Percentiles rank a stretch among this genome's conserved stretches.
Evolutionary conservation across 2,329 filamentous ascomycete genomes (phyloP).

Genomic region (Aspergillus arachidicola): DNA sequence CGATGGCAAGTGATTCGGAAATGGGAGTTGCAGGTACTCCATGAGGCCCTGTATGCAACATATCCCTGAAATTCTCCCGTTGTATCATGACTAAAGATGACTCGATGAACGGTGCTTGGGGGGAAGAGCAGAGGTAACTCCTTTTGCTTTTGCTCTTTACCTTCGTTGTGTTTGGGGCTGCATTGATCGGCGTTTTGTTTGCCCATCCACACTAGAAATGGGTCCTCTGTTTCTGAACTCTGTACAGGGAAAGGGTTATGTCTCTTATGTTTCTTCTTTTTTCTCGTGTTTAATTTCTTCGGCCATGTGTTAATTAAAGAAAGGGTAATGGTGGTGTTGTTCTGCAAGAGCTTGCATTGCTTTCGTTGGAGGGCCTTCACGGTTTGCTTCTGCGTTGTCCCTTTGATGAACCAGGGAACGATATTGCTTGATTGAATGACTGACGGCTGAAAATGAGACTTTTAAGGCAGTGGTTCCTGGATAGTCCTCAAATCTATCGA

Average conservation of each 20-base stretch:
- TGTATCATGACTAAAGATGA: conserved; percentile 32
- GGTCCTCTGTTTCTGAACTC: conserved; percentile 6
- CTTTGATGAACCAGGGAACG: background rate
- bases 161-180: conserved; percentile 20
- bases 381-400: background rate
- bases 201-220: conserved; percentile 17
- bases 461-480: background rate
- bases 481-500: background rate
- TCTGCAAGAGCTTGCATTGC: background rate
- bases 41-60: conserved; percentile 19
- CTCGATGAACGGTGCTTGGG: conserved; percentile 21
- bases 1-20: conserved; percentile 45
- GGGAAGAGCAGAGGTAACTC: background rate
- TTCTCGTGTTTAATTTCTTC: background rate
- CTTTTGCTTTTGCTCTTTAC: conserved; percentile 4
- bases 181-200: conserved; percentile 29
- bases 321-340: conserved; percentile 1
- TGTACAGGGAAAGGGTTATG: background rate
- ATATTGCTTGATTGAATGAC: conserved; percentile 5
- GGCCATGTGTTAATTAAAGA: conserved; percentile 2
- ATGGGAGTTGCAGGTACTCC: conserved; percentile 41
- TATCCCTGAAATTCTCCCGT: conserved; percentile 12
- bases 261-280: background rate
- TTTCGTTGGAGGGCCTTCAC: background rate
- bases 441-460: conserved; percentile 1